Evolutionary conservation across 805 yeast species (phyloP).

Genomic region (Ogataea corticis): DNA sequence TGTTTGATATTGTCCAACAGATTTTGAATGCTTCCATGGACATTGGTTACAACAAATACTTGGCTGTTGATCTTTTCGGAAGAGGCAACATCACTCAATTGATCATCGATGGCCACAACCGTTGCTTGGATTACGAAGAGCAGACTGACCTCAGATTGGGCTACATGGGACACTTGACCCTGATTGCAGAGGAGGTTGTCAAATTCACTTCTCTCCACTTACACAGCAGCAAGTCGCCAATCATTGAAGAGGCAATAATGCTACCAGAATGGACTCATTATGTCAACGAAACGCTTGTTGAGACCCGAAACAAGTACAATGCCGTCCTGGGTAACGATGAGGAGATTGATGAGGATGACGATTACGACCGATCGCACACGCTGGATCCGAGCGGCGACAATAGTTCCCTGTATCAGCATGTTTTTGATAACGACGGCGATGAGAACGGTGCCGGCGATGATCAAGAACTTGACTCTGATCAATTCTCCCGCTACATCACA

Average conservation of each 20-base stretch:
- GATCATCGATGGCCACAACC: slow-evolving; percentile 59
- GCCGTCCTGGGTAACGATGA: slow-evolving; percentile 73
- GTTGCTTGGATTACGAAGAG: slow-evolving; percentile 60
- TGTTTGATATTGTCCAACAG: slow-evolving; percentile 94
- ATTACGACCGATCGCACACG: slow-evolving; percentile 29
- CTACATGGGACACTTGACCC: slow-evolving; percentile 94
- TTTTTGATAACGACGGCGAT: slow-evolving; percentile 16
- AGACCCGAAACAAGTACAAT: slow-evolving; percentile 91
- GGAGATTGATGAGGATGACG: slow-evolving; percentile 35
- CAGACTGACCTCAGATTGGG: slow-evolving; percentile 72
- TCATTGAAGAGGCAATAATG: slow-evolving; percentile 49
- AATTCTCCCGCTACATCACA: slow-evolving; percentile 72
- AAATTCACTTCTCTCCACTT: slow-evolving; percentile 52
- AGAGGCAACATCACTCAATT: slow-evolving; percentile 57
- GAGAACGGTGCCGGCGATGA: slow-evolving; percentile 30
- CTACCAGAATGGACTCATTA: slow-evolving; percentile 76
- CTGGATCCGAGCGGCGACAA: slow-evolving; percentile 27
- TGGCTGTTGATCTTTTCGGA: slow-evolving; percentile 70
- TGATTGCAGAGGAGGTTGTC: slow-evolving; percentile 93
- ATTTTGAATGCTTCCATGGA: slow-evolving; percentile 81
- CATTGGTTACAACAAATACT: slow-evolving; percentile 79
- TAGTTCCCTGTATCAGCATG: slow-evolving; percentile 21
- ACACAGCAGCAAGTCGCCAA: slow-evolving; percentile 52
- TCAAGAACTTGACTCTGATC: slow-evolving; percentile 41
- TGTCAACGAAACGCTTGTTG: slow-evolving; percentile 78